Conservation (phyloP, 108 stramenopile species). For the Skeletonema grethae region DNA sequence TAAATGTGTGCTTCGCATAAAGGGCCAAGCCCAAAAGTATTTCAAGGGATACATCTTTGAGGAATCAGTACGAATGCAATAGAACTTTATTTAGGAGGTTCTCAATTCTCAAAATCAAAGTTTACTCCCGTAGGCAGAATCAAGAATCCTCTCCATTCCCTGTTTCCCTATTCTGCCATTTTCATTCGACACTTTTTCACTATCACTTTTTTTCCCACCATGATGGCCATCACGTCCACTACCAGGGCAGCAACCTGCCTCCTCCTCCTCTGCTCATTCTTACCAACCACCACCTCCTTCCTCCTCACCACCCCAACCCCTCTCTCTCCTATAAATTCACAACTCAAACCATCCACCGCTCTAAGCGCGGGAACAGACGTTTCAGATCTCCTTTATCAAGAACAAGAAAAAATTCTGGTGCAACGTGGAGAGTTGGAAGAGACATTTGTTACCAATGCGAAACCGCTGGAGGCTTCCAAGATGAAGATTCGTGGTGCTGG, state of each 20-base stretch:
- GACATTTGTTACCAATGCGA: slow-evolving; percentile 48
- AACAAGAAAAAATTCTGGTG: slow-evolving; percentile 71
- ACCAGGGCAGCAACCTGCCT: not conserved
- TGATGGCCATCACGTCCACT: not conserved
- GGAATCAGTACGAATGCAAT: no score
- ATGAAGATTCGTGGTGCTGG: slow-evolving; percentile 51
- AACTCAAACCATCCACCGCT: not conserved
- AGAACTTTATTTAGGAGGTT: no score
- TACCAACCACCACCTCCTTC: not conserved
- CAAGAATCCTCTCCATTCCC: no score
- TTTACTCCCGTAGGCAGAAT: no score
- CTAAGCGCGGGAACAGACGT: slow-evolving; percentile 5
- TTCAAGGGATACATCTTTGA: no score
- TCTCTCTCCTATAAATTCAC: not conserved
- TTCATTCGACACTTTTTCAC: no score
- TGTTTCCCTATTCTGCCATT: no score
- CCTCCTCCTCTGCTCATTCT: not conserved
- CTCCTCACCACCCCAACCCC: not conserved
- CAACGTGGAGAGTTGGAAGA: slow-evolving; percentile 63
- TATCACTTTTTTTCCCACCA: not conserved
- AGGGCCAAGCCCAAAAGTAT: no score
- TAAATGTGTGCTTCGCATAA: no score
- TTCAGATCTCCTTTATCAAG: slow-evolving; percentile 59
- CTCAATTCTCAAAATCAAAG: no score
- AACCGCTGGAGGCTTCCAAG: slow-evolving; percentile 26